Evolutionary conservation across 2,329 filamentous ascomycete genomes (phyloP).

Genomic region (Moelleriella libera): DNA sequence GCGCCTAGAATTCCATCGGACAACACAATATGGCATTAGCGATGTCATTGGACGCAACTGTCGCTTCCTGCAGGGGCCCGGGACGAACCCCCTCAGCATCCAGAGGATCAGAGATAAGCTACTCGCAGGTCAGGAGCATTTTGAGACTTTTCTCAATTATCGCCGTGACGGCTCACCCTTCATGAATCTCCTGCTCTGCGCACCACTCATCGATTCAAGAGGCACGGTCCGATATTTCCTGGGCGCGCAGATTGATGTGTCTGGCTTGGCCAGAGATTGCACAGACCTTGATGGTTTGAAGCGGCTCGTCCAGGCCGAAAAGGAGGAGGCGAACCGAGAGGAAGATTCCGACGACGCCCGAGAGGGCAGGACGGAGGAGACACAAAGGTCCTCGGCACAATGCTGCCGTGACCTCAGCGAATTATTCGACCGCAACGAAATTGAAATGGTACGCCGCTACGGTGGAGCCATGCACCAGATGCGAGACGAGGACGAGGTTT

Average conservation of each 20-base stretch:
- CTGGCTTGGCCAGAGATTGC: constrained; percentile 51
- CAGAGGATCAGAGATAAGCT: constrained; percentile 47
- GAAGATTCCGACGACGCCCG: background rate
- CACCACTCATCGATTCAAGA: constrained; percentile 53
- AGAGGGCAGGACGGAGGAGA: background rate
- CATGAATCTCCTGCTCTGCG: constrained; percentile 63
- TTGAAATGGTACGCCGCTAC: background rate
- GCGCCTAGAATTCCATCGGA: constrained; percentile 51
- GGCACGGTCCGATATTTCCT: constrained; percentile 53
- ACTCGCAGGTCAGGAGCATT: constrained; percentile 48
- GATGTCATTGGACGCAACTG: constrained; percentile 66
- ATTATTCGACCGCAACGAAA: background rate
- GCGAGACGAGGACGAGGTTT: background rate
- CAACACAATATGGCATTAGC: constrained; percentile 60
- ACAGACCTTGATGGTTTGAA: constrained; percentile 47
- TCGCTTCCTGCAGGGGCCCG: constrained; percentile 62
- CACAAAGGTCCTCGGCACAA: background rate
- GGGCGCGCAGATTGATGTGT: constrained; percentile 58
- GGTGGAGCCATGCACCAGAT: background rate
- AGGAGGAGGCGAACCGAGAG: background rate
- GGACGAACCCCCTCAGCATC: constrained; percentile 49
- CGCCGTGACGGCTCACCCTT: constrained; percentile 63
- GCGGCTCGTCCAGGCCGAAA: background rate
- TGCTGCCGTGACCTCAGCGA: background rate
- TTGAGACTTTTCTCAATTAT: constrained; percentile 63